These are phyloP conservation scores for Vigna hirtella DNA, from an alignment of 306 rosid genomes.

Conservation along the genomic window DNA sequence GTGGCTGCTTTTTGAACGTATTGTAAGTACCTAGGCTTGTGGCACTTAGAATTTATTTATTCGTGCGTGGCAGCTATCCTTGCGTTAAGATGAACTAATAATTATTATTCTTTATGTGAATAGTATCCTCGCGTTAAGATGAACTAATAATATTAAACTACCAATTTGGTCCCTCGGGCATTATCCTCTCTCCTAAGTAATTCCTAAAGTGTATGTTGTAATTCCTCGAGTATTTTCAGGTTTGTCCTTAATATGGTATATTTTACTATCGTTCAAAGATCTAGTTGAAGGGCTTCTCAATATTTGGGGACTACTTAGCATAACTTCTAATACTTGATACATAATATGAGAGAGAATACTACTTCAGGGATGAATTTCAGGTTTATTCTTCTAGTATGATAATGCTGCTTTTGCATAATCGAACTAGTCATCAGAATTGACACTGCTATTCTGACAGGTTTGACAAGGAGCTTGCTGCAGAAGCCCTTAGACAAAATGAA, in stretches of 20 bases:
- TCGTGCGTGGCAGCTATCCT: not conserved
- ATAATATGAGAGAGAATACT: not conserved
- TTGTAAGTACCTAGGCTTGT: not conserved
- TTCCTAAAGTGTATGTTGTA: too few species aligned
- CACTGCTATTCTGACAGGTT: constrained; percentile 58
- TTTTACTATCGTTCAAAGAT: too few species aligned
- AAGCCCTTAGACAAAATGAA: constrained; percentile 89
- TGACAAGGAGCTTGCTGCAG: constrained; percentile 86
- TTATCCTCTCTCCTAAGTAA: too few species aligned
- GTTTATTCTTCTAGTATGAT: not conserved
- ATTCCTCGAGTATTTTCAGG: too few species aligned
- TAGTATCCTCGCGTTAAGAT: not conserved
- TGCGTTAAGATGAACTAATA: not conserved
- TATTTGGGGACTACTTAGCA: not conserved
- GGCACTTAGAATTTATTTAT: constrained; percentile 1
- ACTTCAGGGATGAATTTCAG: not conserved
- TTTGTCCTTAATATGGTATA: too few species aligned
- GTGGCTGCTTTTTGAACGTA: too few species aligned
- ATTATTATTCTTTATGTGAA: too few species aligned
- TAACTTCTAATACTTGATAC: not conserved
- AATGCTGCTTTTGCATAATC: constrained; percentile 21
- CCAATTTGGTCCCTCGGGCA: too few species aligned
- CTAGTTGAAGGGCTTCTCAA: not conserved
- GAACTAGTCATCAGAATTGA: constrained; percentile 17
- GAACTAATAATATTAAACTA: too few species aligned